Evolutionary conservation across 106 monocot species (phyloP).

Genomic region (Vanilla planifolia): DNA sequence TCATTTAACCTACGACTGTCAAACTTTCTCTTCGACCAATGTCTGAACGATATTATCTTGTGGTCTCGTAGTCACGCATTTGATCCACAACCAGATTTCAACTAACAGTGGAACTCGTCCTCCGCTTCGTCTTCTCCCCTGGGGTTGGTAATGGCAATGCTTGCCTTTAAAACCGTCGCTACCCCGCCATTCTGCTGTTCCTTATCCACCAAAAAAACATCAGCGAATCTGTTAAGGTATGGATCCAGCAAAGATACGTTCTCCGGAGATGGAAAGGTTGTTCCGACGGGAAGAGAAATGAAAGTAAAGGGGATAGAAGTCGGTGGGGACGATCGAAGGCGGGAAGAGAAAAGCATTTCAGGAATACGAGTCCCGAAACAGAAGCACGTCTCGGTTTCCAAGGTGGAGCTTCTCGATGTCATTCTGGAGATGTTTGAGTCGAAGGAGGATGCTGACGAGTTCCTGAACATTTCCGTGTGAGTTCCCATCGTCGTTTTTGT

Average conservation of each 20-base stretch:
- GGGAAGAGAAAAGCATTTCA: conserved; percentile 26
- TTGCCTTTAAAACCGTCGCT: too few relatives aligned
- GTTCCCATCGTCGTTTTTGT: conserved; percentile 1
- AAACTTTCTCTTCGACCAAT: too few relatives aligned
- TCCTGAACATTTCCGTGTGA: conserved; percentile 33
- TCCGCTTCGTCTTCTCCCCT: too few relatives aligned
- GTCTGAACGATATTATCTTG: too few relatives aligned
- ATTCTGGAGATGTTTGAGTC: conserved; percentile 33
- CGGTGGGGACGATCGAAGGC: neutral
- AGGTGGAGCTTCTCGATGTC: conserved; percentile 41
- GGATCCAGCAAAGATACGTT: neutral
- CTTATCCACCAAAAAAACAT: neutral
- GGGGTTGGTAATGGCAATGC: too few relatives aligned
- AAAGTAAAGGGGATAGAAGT: too few relatives aligned
- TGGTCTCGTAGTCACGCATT: too few relatives aligned
- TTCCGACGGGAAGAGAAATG: too few relatives aligned
- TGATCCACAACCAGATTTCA: too few relatives aligned
- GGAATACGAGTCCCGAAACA: conserved; percentile 58
- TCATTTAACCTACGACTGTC: too few relatives aligned
- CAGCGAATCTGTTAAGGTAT: neutral
- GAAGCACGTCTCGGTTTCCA: conserved; percentile 48
- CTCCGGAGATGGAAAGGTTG: too few relatives aligned
- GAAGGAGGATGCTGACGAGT: conserved; percentile 37
- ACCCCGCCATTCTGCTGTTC: neutral
- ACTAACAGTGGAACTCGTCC: too few relatives aligned